A percentile compares a stretch with the other conserved stretches of the same genome.
phyloP scores from a whole-genome alignment of 2,329 filamentous ascomycete species.

The Stagonosporopsis chrysanthemi region DNA sequence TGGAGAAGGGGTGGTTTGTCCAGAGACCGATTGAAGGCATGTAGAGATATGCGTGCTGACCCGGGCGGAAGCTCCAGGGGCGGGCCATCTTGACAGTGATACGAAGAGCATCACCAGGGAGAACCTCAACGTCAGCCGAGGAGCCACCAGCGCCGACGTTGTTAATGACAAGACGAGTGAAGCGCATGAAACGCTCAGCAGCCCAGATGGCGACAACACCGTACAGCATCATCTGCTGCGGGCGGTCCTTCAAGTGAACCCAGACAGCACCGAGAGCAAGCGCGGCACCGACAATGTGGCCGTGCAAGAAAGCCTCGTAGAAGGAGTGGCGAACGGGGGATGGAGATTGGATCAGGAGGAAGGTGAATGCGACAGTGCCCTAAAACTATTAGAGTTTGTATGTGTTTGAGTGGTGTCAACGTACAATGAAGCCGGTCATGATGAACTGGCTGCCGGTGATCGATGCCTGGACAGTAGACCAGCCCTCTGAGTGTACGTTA shows the following conservation, averaged over 20 bases:
- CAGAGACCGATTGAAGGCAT: constrained; percentile 74
- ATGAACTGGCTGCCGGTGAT: constrained; percentile 59
- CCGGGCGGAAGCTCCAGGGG: constrained; percentile 77
- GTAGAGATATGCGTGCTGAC: constrained; percentile 82
- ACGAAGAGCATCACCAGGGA: constrained; percentile 77
- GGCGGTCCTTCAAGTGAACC: constrained; percentile 66
- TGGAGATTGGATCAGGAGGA: constrained; percentile 71
- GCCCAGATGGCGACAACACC: constrained; percentile 72
- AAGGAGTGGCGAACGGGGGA: constrained; percentile 78
- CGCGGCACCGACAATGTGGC: constrained; percentile 72
- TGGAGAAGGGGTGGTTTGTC: constrained; percentile 81
- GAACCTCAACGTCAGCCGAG: constrained; percentile 73
- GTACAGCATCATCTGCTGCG: constrained; percentile 68
- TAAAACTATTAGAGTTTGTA: constrained; percentile 33
- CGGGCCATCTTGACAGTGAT: constrained; percentile 77
- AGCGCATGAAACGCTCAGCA: constrained; percentile 67
- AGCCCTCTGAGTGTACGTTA: constrained; percentile 54
- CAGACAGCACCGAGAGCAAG: constrained; percentile 69
- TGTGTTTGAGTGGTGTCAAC: constrained; percentile 47
- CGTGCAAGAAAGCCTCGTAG: constrained; percentile 78
- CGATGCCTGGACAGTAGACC: constrained; percentile 54
- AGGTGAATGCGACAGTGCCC: constrained; percentile 67
- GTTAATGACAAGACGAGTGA: constrained; percentile 67
- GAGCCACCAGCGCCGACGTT: constrained; percentile 73
- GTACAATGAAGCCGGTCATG: constrained; percentile 69